Evolutionary conservation across 2,329 filamentous ascomycete species (phyloP).

Genomic region (Clathrospora elynae): DNA sequence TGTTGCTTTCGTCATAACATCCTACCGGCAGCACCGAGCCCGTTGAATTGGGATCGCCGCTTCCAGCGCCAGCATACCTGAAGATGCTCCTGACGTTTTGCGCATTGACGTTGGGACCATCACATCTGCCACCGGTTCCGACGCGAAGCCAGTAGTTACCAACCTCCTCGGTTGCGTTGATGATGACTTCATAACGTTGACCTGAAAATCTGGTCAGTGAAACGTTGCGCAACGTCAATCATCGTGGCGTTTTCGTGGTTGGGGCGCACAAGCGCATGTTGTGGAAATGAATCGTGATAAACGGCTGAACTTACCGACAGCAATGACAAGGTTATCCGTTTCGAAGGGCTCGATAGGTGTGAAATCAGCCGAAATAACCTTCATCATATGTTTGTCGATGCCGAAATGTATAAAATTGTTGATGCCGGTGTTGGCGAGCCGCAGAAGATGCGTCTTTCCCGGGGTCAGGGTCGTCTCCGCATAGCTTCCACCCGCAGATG

Average conservation of each 20-base stretch:
- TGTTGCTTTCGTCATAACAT: conserved; percentile 49
- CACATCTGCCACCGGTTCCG: conserved; percentile 42
- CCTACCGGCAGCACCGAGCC: conserved; percentile 42
- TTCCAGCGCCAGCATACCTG: conserved; percentile 47
- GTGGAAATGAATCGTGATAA: neutral
- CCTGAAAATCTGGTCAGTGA: conserved; percentile 35
- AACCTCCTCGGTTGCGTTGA: conserved; percentile 39
- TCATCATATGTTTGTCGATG: conserved; percentile 48
- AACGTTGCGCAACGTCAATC: conserved; percentile 10
- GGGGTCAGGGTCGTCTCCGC: conserved; percentile 42
- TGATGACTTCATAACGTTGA: conserved; percentile 50
- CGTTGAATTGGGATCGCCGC: conserved; percentile 38
- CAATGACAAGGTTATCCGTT: conserved; percentile 43
- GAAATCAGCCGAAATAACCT: conserved; percentile 53
- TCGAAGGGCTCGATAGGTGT: conserved; percentile 52
- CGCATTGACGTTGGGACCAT: conserved; percentile 42
- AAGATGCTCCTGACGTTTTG: conserved; percentile 50
- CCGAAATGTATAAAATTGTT: conserved; percentile 32
- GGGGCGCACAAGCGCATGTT: conserved; percentile 12
- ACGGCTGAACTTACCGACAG: conserved; percentile 39
- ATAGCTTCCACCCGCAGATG: conserved; percentile 37
- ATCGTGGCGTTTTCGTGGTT: conserved; percentile 15
- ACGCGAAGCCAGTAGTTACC: conserved; percentile 47
- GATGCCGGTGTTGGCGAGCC: conserved; percentile 49
- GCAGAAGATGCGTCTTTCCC: conserved; percentile 53